Base-by-base conservation (phyloP, 371 early-diverging fungal species). In the Lichtheimia hyalospora region DNA sequence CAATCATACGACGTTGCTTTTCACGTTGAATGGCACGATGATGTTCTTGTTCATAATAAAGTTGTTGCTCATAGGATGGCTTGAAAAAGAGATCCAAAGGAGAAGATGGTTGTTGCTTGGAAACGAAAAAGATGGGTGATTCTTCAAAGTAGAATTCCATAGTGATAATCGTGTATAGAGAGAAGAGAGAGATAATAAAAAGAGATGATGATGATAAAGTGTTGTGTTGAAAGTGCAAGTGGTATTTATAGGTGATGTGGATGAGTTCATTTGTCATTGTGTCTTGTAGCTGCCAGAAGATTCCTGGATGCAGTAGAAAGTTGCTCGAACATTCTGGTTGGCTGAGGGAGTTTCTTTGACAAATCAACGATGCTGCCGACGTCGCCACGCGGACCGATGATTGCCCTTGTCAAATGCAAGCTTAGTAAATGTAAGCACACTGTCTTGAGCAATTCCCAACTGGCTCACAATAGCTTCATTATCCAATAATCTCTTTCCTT, bases 371-470 rank as follows among this genome's bases (percentile, higher is more conserved):
- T 24, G 28, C 28, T 27, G 28, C 18, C 27, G 57, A 25, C 21
- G 10, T 41, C 42, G 60, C 62, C 74, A 60, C 0, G 75, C 72
- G 34, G 60, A 64, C n/a, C 64, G 60, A 61, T 72, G 76, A 7
- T 66, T 61, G 10, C 69, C 68, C 41, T 68, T 68, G 57, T 69
- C 62, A 50, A 66, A 67, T 13, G 64, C 50, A 15, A 68, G 48
- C 16, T 68, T 16, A 4, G 71, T 24, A 53, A 78, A 78, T 15
- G 34, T 64, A 5, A 78, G 57, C 0, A 69, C 61, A 3, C 63
- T 66, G n/a, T 70, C 63, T 24, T 78, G 73, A 15, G 61, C 62
- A 4, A 78, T 70, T 1, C 75, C 75, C 16, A 78, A 49, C 27
- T 73, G 67, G 54, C 75, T 78, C 2, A 74, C 70, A 18, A 61